A percentile compares a stretch with the other conserved stretches of the same genome.
phyloP scores from a whole-genome alignment of 2,329 filamentous ascomycete genomes.

The Colletotrichum brevisporum region DNA sequence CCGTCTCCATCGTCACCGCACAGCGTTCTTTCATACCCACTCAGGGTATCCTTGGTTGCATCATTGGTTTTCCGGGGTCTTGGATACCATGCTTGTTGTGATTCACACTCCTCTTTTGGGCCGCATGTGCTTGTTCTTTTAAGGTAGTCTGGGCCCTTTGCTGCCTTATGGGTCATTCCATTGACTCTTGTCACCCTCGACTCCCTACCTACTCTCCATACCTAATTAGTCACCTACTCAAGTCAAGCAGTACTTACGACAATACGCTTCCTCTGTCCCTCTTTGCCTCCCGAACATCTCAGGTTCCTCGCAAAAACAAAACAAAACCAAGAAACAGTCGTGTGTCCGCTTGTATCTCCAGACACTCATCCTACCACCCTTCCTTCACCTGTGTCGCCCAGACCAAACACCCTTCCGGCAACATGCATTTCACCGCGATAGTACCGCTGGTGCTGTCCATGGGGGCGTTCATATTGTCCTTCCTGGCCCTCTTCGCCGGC shows the following conservation, averaged over 20 bases:
- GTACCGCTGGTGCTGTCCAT: conserved; percentile 55
- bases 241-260: conserved; percentile 2
- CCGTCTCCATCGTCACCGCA: conserved; percentile 22
- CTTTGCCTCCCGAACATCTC: too few species aligned
- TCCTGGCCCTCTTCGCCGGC: conserved; percentile 57
- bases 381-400: conserved; percentile 4
- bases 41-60: conserved; percentile 34
- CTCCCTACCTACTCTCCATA: neutral
- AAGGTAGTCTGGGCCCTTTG: conserved; percentile 17
- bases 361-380: neutral
- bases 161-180: neutral
- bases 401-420: conserved; percentile 16
- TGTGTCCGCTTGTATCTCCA: neutral
- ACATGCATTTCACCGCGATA: conserved; percentile 49
- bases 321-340: neutral
- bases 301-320: too few species aligned
- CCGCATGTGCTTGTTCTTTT: conserved; percentile 1
- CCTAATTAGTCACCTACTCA: neutral
- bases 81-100: conserved; percentile 15
- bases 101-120: conserved; percentile 24
- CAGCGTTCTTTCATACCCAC: conserved; percentile 26
- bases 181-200: neutral
- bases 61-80: conserved; percentile 28
- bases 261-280: too few species aligned
- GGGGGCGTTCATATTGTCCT: conserved; percentile 55